Conservation (phyloP, 2,329 filamentous ascomycete genomes). For the Colletotrichum tropicicola region DNA sequence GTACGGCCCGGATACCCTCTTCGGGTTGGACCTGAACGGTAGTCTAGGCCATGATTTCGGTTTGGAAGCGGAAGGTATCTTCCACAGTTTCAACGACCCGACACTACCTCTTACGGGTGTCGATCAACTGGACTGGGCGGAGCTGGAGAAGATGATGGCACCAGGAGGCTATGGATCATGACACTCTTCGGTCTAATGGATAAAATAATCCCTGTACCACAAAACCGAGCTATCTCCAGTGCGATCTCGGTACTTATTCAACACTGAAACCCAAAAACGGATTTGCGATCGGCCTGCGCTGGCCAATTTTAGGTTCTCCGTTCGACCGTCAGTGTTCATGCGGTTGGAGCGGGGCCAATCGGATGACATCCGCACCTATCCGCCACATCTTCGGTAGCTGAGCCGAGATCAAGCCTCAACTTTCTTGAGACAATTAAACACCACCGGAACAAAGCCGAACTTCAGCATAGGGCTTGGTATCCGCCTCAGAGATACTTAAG, state of each 20-base stretch:
- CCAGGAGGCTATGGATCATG: constrained; percentile 18
- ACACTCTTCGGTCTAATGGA: background rate
- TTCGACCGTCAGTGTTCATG: constrained; percentile 1
- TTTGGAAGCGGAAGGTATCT: constrained; percentile 37
- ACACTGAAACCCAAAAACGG: too few relatives aligned
- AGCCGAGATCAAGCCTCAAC: background rate
- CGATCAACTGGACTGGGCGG: constrained; percentile 39
- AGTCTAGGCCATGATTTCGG: constrained; percentile 35
- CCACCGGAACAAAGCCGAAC: constrained; percentile 18
- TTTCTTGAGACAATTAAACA: background rate
- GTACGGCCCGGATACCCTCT: constrained; percentile 23
- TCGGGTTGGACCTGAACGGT: constrained; percentile 30
- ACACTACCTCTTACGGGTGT: constrained; percentile 39
- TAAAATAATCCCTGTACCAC: background rate
- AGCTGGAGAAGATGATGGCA: constrained; percentile 38
- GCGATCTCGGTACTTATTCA: background rate
- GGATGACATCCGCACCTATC: background rate
- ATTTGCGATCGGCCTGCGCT: background rate
- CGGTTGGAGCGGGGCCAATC: constrained; percentile 10
- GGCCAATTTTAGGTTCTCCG: background rate
- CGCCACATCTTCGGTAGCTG: background rate
- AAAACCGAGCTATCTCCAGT: background rate
- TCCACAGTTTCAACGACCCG: constrained; percentile 39
- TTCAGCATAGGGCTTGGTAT: background rate
- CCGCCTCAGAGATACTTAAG: constrained; percentile 7